Percentiles rank a stretch among this genome's conserved stretches.
Evolutionary conservation across 2,329 filamentous ascomycete genomes (phyloP).

Genomic region (Sclerotiophoma versabilis): DNA sequence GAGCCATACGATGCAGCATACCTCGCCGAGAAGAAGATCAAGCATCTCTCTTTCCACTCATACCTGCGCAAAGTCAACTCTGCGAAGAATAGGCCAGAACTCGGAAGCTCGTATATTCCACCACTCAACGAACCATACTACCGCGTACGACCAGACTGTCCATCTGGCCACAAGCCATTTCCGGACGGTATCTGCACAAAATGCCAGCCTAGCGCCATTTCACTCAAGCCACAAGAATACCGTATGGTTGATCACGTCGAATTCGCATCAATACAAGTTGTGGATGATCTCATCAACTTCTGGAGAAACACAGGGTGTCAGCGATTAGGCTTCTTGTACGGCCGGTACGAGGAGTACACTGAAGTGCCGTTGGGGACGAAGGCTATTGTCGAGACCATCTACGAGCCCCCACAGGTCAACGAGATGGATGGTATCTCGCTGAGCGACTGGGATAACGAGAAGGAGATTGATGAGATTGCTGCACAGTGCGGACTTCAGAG

Average conservation of each 20-base stretch:
- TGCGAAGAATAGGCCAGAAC: constrained; percentile 93
- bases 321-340: constrained; percentile 88
- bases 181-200: constrained; percentile 98
- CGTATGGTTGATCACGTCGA: constrained; percentile 99
- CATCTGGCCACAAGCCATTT: constrained; percentile 90
- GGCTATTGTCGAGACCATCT: constrained; percentile 95
- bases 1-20: constrained; percentile 93
- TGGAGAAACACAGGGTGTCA: constrained; percentile 89
- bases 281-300: constrained; percentile 89
- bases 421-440: constrained; percentile 89
- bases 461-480: constrained; percentile 81
- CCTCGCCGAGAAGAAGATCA: constrained; percentile 95
- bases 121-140: constrained; percentile 93
- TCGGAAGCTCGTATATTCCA: constrained; percentile 93
- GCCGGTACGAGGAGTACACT: constrained; percentile 86
- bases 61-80: constrained; percentile 95
- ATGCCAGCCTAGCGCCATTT: constrained; percentile 97
- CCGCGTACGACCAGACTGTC: constrained; percentile 86
- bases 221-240: constrained; percentile 88
- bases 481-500: constrained; percentile 83
- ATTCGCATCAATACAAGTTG: constrained; percentile 82
- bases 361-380: constrained; percentile 95
- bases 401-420: constrained; percentile 90
- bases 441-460: constrained; percentile 83
- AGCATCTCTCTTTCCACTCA: constrained; percentile 95